Conservation (phyloP, 2,329 filamentous ascomycete species). For the Phoma sp. region DNA sequence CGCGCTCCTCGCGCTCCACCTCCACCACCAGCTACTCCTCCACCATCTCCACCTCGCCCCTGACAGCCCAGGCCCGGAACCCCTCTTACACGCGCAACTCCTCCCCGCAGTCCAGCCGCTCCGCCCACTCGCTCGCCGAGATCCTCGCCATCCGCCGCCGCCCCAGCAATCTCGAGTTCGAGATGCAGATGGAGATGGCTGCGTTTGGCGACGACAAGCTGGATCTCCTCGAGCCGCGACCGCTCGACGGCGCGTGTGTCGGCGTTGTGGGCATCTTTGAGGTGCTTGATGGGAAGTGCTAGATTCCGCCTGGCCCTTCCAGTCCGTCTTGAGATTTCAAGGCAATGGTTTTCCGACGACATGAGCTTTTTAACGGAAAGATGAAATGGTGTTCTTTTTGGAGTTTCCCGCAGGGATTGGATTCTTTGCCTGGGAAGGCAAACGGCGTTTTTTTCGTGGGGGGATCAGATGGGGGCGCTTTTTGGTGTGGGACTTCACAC, state of each 20-base stretch:
- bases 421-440: neutral
- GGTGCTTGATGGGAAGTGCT: constrained; percentile 44
- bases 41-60: constrained; percentile 37
- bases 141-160: constrained; percentile 43
- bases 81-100: constrained; percentile 27
- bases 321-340: too few species aligned
- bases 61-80: constrained; percentile 18
- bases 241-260: constrained; percentile 20
- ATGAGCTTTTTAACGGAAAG: neutral
- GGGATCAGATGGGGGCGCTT: too few species aligned
- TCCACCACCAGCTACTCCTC: constrained; percentile 29
- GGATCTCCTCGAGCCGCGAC: constrained; percentile 43
- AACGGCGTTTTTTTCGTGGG: too few species aligned
- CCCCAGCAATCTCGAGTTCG: constrained; percentile 42
- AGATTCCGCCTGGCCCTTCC: neutral
- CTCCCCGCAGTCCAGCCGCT: constrained; percentile 9
- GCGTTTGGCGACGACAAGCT: constrained; percentile 36
- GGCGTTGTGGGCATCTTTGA: constrained; percentile 48
- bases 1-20: constrained; percentile 36
- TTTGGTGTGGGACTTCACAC: too few species aligned
- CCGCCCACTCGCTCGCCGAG: constrained; percentile 33
- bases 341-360: too few species aligned
- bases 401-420: neutral
- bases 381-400: constrained; percentile 1
- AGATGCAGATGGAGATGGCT: constrained; percentile 44